These are phyloP conservation scores for Mycena epipterygia DNA, from an alignment of 768 basidiomycete species.

Conservation along the genomic window DNA sequence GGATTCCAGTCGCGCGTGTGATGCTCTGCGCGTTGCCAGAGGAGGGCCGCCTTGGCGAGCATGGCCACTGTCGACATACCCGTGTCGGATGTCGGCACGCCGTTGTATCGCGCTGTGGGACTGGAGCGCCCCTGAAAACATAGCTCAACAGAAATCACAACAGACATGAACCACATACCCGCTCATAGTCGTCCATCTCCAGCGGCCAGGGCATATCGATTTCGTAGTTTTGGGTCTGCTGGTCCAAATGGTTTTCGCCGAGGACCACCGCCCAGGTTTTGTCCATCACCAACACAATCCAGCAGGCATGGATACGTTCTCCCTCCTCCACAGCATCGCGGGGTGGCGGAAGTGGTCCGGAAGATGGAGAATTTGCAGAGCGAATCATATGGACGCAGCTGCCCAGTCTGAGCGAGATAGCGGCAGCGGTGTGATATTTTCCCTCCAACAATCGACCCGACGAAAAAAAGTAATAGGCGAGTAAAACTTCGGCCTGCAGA, in stretches of 20 bases:
- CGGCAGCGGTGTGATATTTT: slow-evolving; percentile 55
- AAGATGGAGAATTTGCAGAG: not conserved
- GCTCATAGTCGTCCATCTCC: slow-evolving; percentile 51
- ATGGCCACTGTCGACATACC: slow-evolving; percentile 8
- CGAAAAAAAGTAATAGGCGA: slow-evolving; percentile 69
- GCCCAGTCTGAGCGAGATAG: slow-evolving; percentile 49
- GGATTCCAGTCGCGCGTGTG: slow-evolving; percentile 8
- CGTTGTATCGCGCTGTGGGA: not conserved
- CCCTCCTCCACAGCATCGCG: slow-evolving; percentile 50
- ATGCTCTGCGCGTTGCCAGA: slow-evolving; percentile 20
- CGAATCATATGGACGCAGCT: slow-evolving; percentile 55
- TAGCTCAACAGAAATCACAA: not conserved
- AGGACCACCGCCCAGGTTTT: slow-evolving; percentile 58
- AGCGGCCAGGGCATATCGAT: slow-evolving; percentile 56
- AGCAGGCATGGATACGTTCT: slow-evolving; percentile 52
- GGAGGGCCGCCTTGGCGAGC: slow-evolving; percentile 18
- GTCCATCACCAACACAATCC: slow-evolving; percentile 53
- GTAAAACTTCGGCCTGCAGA: slow-evolving; percentile 67
- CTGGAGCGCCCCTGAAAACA: not conserved
- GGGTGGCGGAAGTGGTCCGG: slow-evolving; percentile 44
- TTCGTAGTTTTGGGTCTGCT: not conserved
- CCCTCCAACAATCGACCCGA: slow-evolving; percentile 63
- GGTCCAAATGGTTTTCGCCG: slow-evolving; percentile 37
- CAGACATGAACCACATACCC: slow-evolving; percentile 36
- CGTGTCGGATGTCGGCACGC: not conserved